Conservation (phyloP, 2,329 filamentous ascomycete species). For the Phoma sp. region DNA sequence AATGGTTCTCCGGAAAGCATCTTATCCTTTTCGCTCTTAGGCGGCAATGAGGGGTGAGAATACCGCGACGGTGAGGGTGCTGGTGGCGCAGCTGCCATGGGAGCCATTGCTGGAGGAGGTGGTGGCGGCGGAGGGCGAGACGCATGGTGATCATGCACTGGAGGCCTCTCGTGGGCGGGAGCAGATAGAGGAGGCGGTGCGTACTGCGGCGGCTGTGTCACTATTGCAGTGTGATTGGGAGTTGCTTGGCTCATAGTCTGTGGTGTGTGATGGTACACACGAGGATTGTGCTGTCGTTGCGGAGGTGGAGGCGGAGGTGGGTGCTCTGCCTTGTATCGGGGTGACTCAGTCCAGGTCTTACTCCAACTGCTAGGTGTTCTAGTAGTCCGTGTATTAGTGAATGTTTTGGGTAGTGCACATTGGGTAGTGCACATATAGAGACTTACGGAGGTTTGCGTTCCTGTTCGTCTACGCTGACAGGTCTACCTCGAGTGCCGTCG, state of each 20-base stretch:
- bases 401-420: neutral
- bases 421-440: neutral
- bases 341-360: slow-evolving; percentile 8
- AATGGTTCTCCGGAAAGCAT: slow-evolving; percentile 84
- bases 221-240: slow-evolving; percentile 27
- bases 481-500: slow-evolving; percentile 56
- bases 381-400: slow-evolving; percentile 1
- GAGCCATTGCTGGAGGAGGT: slow-evolving; percentile 27
- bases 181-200: slow-evolving; percentile 42
- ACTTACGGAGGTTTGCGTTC: slow-evolving; percentile 37
- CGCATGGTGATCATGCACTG: slow-evolving; percentile 18
- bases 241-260: slow-evolving; percentile 34
- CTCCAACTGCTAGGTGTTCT: slow-evolving; percentile 11
- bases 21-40: slow-evolving; percentile 79
- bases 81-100: slow-evolving; percentile 23
- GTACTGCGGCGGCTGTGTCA: slow-evolving; percentile 13
- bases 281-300: slow-evolving; percentile 39
- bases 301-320: slow-evolving; percentile 20
- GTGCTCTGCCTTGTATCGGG: slow-evolving; percentile 14
- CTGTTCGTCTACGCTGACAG: slow-evolving; percentile 56
- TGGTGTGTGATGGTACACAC: slow-evolving; percentile 40
- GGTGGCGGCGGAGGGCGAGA: slow-evolving; percentile 22
- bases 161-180: slow-evolving; percentile 49
- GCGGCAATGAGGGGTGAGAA: slow-evolving; percentile 33
- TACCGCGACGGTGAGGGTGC: slow-evolving; percentile 32